Percentiles rank a stretch among this genome's conserved stretches.
phyloP scores from a whole-genome alignment of 1,139 yeast species.

The Candida sp. region DNA sequence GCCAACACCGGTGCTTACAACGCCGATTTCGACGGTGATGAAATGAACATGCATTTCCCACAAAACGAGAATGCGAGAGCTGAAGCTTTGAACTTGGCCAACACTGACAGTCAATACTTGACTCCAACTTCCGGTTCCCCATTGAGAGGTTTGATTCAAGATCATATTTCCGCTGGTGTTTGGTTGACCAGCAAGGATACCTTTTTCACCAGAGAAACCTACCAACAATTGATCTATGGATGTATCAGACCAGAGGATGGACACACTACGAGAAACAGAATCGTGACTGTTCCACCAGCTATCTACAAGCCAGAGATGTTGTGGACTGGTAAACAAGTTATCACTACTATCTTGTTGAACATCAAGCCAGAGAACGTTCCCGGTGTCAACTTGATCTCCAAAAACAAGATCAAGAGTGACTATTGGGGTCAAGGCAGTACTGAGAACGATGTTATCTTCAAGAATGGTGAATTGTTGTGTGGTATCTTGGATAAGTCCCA shows the following conservation, averaged over 20 bases:
- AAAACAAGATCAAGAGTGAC: slow-evolving; percentile 90
- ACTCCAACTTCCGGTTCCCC: slow-evolving; percentile 99
- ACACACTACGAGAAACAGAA: slow-evolving; percentile 76
- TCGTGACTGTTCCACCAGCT: slow-evolving; percentile 90
- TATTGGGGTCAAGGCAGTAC: slow-evolving; percentile 90
- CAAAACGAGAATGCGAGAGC: slow-evolving; percentile 98
- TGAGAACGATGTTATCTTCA: slow-evolving; percentile 87
- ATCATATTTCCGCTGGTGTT: slow-evolving; percentile 98
- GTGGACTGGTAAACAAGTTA: slow-evolving; percentile 99
- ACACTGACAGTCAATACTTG: slow-evolving; percentile 95
- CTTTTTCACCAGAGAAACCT: slow-evolving; percentile 88
- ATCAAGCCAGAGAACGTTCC: slow-evolving; percentile 88
- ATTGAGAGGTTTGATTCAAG: slow-evolving; percentile 98
- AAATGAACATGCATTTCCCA: slow-evolving; percentile 99
- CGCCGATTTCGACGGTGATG: slow-evolving; percentile 99
- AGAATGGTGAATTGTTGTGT: slow-evolving; percentile 83
- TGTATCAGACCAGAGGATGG: slow-evolving; percentile 98
- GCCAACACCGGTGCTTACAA: slow-evolving; percentile 99
- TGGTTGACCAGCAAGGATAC: slow-evolving; percentile 96
- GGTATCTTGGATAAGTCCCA: slow-evolving; percentile 98
- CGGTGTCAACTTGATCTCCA: slow-evolving; percentile 83
- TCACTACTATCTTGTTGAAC: slow-evolving; percentile 86
- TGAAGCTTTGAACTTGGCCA: slow-evolving; percentile 93
- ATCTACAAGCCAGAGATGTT: slow-evolving; percentile 83
- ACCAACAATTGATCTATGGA: slow-evolving; percentile 93